Base-by-base conservation (phyloP, 176 grass and related monocot genomes). In the Bromus sterilis region DNA sequence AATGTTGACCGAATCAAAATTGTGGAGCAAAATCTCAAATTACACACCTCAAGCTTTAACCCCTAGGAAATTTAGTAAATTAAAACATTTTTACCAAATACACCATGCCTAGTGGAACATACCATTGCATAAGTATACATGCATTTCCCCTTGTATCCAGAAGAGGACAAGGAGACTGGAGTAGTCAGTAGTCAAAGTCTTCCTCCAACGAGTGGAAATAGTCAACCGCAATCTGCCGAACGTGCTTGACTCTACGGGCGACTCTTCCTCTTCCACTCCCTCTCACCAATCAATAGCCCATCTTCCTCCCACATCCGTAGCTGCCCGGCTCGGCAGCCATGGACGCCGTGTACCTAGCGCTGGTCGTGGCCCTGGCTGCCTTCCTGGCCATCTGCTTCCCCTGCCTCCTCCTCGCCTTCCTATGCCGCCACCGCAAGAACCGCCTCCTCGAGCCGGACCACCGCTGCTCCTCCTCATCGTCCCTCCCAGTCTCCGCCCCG, bases 321-420 rank as follows among this genome's bases (percentile, higher is more conserved):
- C 8, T 53, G 29, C 35, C 16, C 12, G 15, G 79, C 49, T 29
- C 9, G 5, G 29, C 25, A 55, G 56, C 81, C 48, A 97, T 97
- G 94, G 89, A 89, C 5, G 15, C 1, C 12, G 25, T 65, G 2
- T 3, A 91, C 31, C 20, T 86, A 56, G 90, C 74, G 4, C 34
- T 98, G 18, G 6, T 91, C 71, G 59, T 33, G 31, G 60, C 88
- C 60, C 71, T 58, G 9, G 83, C 21, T 1, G 29, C 78, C 68
- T 91, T 85, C 64, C 13, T 73, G 9, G 59, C 85, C 41, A 40
- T 94, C 61, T 77, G 57, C n/a, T 11, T 91, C 2, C 74, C 89
- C 56, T 85, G 89, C 83, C 46, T 75, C 57, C 56, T 81, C 68
- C 0, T 92, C 77, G 77, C 68, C 36, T 51, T 77, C 32, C 13